These are phyloP conservation scores for Hymenoscyphus linearis DNA, from an alignment of 2,329 filamentous ascomycete genomes.

Conservation along the genomic window DNA sequence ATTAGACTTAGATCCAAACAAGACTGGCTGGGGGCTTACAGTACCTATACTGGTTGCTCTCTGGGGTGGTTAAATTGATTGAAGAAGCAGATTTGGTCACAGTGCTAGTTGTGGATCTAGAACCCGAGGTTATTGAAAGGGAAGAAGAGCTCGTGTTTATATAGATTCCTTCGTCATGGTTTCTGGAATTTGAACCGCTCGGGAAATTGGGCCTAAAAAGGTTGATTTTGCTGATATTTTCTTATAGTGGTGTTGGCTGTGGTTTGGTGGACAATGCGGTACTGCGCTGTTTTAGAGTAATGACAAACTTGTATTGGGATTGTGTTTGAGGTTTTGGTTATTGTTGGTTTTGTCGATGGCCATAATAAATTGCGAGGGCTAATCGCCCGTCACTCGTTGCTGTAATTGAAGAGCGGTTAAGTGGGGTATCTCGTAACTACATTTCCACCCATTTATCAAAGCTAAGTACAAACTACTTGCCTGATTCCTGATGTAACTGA, in stretches of 20 bases:
- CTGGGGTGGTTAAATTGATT: neutral
- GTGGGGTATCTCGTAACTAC: slow-evolving; percentile 19
- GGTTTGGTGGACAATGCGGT: neutral
- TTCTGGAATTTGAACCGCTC: neutral
- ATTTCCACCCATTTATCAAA: slow-evolving; percentile 22
- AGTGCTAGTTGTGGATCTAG: neutral
- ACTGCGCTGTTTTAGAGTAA: neutral
- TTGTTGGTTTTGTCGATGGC: neutral
- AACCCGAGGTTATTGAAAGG: neutral
- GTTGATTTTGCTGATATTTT: neutral
- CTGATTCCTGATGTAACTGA: slow-evolving; percentile 21
- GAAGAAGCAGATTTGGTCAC: neutral
- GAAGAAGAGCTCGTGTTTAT: neutral
- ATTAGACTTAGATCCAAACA: neutral
- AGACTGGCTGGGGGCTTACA: neutral
- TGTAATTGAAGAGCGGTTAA: slow-evolving; percentile 20
- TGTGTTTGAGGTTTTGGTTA: neutral
- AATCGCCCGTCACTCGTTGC: slow-evolving; percentile 15
- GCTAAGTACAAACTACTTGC: slow-evolving; percentile 22
- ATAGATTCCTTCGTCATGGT: neutral
- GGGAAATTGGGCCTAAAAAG: neutral
- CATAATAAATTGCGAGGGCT: slow-evolving; percentile 16
- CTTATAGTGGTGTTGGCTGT: neutral
- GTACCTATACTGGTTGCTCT: neutral
- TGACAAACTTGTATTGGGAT: neutral